Conservation (phyloP, 2,329 filamentous ascomycete species). For the Mycosphaerella sp. region DNA sequence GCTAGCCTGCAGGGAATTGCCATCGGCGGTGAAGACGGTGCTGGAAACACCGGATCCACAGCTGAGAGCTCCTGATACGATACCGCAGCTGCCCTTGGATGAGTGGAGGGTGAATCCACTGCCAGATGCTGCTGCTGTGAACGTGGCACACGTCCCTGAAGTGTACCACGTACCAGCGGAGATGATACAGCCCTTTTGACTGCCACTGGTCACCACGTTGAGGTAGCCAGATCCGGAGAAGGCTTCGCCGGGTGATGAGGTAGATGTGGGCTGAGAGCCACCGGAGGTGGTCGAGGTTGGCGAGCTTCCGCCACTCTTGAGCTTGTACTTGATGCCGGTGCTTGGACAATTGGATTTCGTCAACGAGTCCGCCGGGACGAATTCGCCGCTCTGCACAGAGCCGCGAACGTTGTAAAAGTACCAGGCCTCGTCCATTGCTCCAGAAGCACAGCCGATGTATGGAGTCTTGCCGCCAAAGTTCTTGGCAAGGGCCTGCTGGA, state of each 20-base stretch:
- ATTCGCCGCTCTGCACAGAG: slow-evolving; percentile 55
- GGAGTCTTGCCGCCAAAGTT: slow-evolving; percentile 51
- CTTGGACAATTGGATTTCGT: slow-evolving; percentile 56
- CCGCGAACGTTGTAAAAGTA: slow-evolving; percentile 59
- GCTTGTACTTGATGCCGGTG: slow-evolving; percentile 58
- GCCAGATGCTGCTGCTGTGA: slow-evolving; percentile 46
- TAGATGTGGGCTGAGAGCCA: slow-evolving; percentile 32
- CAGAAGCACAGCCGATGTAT: slow-evolving; percentile 52
- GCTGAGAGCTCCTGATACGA: slow-evolving; percentile 48
- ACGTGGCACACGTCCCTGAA: slow-evolving; percentile 61
- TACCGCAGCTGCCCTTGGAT: slow-evolving; percentile 54
- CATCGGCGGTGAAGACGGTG: slow-evolving; percentile 38
- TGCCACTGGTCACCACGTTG: slow-evolving; percentile 47
- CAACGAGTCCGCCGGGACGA: slow-evolving; percentile 49
- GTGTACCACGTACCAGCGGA: slow-evolving; percentile 61
- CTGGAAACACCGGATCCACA: slow-evolving; percentile 47
- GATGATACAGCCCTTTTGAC: slow-evolving; percentile 60
- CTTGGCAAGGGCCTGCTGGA: slow-evolving; percentile 52
- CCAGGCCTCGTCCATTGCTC: slow-evolving; percentile 50
- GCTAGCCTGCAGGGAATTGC: slow-evolving; percentile 35
- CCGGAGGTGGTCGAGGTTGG: slow-evolving; percentile 28
- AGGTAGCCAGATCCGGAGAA: slow-evolving; percentile 57
- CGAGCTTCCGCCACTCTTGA: slow-evolving; percentile 43
- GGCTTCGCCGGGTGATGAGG: slow-evolving; percentile 32
- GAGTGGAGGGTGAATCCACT: slow-evolving; percentile 52